Evolutionary conservation across 495 filamentous ascomycete genomes (phyloP), one percentile per base, ranked within the genome.

Genomic region (Penicillium lagena): DNA sequence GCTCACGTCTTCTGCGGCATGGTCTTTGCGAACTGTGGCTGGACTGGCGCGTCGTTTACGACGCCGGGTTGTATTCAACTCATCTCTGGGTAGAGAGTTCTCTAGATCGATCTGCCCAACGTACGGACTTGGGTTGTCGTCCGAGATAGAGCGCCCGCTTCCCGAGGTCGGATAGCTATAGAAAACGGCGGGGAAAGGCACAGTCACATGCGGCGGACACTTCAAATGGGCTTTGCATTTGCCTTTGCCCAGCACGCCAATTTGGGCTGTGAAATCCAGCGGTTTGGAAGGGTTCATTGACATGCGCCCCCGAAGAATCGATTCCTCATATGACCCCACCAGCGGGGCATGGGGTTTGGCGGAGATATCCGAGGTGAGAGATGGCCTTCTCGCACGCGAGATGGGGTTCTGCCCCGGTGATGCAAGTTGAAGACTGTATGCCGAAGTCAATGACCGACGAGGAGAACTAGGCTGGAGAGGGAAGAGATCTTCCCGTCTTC

Each of bases 281-380:
- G 93, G 93, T 43, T 88, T 90, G 8, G 93, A 97, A 2, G 93
- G 94, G 8, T 83, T 93, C 10, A 90, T 97, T 35, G 94, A 97
- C 93, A 98, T 98, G 42, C 94, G 79, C 27, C 93, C 93, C 15
- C 88, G 81, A 4, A 98, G 70, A 40, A 98, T 96, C 4, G 89
- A 96, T 64, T 98, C 93, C 62, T 98, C 93, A 54, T 96, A 98
- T 4, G 93, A 96, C 1, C 93, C 93, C 12, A 98, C 93, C 84
- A 98, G 90, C 4, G 90, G 87, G 17, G 91, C 91, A 68, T 90
- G 87, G 28, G 89, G 84, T 14, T 90, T 72, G 2, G 87, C 77
- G 11, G 89, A 87, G 12, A 71, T 64, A 13, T 96, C 90, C 2
- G 86, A 84, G 32, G 79, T 74, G 44, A 85, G 73, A 1, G 90